Evolutionary conservation across 2,329 filamentous ascomycete genomes (phyloP).

Genomic region (Fusarium sp.): DNA sequence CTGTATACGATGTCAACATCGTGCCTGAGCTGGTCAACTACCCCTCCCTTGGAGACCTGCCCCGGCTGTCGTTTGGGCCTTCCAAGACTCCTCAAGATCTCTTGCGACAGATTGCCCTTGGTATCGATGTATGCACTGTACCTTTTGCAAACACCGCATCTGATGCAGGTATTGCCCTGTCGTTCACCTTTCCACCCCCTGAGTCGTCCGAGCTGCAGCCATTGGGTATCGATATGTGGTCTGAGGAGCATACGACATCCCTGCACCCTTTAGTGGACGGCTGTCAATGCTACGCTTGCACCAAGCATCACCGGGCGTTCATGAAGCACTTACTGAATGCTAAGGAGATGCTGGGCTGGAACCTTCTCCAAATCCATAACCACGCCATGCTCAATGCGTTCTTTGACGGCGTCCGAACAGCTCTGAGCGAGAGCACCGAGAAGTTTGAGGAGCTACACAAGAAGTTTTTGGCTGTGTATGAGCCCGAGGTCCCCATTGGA

Average conservation of each 20-base stretch:
- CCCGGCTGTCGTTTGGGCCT: constrained; percentile 78
- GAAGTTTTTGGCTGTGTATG: constrained; percentile 68
- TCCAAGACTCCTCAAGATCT: constrained; percentile 79
- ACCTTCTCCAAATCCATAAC: constrained; percentile 92
- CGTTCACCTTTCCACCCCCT: constrained; percentile 76
- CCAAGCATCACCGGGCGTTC: constrained; percentile 85
- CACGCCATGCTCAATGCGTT: constrained; percentile 77
- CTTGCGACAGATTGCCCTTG: constrained; percentile 78
- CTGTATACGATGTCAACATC: constrained; percentile 79
- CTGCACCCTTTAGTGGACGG: constrained; percentile 68
- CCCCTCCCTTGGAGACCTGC: constrained; percentile 67
- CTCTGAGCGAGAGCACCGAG: constrained; percentile 66
- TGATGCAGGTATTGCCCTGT: constrained; percentile 85
- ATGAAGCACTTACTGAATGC: constrained; percentile 87
- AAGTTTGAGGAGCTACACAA: constrained; percentile 67
- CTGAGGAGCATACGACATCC: constrained; percentile 68
- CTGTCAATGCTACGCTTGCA: constrained; percentile 87
- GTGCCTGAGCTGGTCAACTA: constrained; percentile 72
- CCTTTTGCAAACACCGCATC: constrained; percentile 80
- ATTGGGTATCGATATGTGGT: constrained; percentile 85
- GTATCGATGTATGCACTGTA: constrained; percentile 82
- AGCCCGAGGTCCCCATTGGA: constrained; percentile 75
- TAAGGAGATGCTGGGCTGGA: constrained; percentile 98
- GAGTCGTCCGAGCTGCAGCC: constrained; percentile 50
- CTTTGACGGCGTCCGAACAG: constrained; percentile 75